Evolutionary conservation across 1,284 basidiomycete genomes (phyloP), one percentile per base, ranked within the genome.

Genomic region (Hemileia vastatrix): DNA sequence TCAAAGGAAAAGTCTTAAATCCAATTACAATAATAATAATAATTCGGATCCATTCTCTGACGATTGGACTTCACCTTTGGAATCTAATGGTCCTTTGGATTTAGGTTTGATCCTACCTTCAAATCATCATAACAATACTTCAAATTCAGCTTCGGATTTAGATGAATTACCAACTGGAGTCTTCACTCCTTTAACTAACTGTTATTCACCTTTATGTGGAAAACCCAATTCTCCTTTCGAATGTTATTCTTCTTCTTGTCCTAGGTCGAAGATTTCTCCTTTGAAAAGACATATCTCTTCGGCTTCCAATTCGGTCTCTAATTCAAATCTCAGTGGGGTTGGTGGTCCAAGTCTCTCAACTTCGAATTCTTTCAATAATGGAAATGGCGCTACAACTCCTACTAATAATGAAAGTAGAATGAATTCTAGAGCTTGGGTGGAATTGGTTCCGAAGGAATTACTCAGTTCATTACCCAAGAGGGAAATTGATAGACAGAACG

Each of bases 141-240:
- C n/a, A n/a, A n/a, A n/a, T n/a, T n/a, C n/a, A n/a, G n/a, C n/a
- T n/a, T n/a, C n/a, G n/a, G n/a, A n/a, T n/a, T n/a, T n/a, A 57
- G 85, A 86, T 65, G 90, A 92, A 71, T 77, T 95, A 4, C 92
- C 92, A 0, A 90, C 87, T 0, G 87, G 85, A 4, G 86, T 92
- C 3, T 80, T 88, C 54, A 90, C 86, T 1, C 79, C 84, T 66
- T 75, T 90, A 45, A 65, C 66, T 19, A 56, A 69, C n/a, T 80
- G 79, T 61, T 79, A 79, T 73, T 83, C 86, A 1, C 83, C 89
- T 1, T 83, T 83, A 52, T 96, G 92, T 61, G 83, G 82, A 55
- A 84, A 86, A 50, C 84, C 52, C 1, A 52, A 51, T 19, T 31
- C 54, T 19, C 36, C 56, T 9, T 13, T 47, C 4, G 32, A 24